phyloP scores from a whole-genome alignment of 2,329 filamentous ascomycete genomes.

The Aspergillus ochraceus region DNA sequence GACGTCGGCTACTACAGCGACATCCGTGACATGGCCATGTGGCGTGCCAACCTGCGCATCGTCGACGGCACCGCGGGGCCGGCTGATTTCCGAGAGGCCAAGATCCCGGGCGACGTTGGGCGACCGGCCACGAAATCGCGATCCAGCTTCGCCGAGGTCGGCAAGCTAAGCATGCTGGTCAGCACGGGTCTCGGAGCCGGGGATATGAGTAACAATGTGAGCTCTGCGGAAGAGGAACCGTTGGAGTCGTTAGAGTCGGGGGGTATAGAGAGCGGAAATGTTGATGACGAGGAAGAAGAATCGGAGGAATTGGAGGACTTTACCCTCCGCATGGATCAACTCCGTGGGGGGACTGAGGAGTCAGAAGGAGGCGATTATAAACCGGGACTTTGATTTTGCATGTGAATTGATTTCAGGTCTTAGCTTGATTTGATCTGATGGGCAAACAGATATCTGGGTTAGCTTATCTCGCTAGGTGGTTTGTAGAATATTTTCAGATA shows the following conservation, averaged over 20 bases:
- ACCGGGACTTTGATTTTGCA: constrained; percentile 13
- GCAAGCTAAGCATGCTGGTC: constrained; percentile 42
- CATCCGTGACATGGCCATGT: constrained; percentile 47
- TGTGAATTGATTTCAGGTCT: background rate
- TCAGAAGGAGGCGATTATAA: constrained; percentile 28
- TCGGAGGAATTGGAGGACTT: constrained; percentile 13
- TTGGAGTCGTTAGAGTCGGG: background rate
- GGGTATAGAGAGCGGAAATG: background rate
- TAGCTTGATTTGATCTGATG: too few relatives aligned
- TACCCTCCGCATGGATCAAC: constrained; percentile 12
- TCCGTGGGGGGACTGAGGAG: constrained; percentile 31
- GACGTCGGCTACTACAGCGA: constrained; percentile 51
- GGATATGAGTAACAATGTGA: constrained; percentile 27
- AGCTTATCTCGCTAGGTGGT: too few relatives aligned
- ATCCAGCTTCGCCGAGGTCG: constrained; percentile 30
- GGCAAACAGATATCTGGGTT: too few relatives aligned
- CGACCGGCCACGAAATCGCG: constrained; percentile 23
- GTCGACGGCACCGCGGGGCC: constrained; percentile 38
- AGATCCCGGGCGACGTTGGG: constrained; percentile 29
- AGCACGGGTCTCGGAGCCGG: constrained; percentile 34
- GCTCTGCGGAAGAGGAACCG: constrained; percentile 20
- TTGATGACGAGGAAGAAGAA: constrained; percentile 11
- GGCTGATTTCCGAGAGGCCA: constrained; percentile 28
- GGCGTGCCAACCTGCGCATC: constrained; percentile 48
- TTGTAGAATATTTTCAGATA: too few relatives aligned